Conservation (phyloP, 768 basidiomycete genomes). For the Leucocoprinus leucothites region DNA sequence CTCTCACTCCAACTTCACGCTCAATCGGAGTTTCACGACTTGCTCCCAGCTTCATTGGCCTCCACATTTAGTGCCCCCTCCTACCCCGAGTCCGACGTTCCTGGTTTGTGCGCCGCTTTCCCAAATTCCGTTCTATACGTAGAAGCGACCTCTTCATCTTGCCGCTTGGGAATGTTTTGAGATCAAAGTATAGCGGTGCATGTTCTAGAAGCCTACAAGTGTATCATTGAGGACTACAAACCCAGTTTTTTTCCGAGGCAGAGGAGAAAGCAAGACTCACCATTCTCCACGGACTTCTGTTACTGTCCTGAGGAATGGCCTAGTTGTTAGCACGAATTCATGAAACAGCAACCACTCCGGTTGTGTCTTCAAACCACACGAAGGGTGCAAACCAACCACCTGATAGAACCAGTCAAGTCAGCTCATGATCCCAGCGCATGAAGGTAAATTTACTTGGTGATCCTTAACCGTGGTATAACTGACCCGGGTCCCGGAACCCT, state of each 20-base stretch:
- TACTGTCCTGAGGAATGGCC: constrained; percentile 88
- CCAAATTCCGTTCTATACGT: no score
- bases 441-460: constrained; percentile 58
- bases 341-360: constrained; percentile 83
- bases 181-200: constrained; percentile 64
- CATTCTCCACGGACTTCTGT: constrained; percentile 87
- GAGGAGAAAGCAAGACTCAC: constrained; percentile 46
- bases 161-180: constrained; percentile 58
- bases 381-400: constrained; percentile 77
- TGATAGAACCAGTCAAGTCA: constrained; percentile 20
- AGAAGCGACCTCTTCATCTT: constrained; percentile 71
- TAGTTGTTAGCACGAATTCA: constrained; percentile 82
- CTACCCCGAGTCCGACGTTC: no score
- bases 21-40: no score
- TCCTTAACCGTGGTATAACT: constrained; percentile 93
- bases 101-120: no score
- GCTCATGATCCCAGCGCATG: not conserved
- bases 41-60: no score
- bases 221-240: constrained; percentile 35
- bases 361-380: constrained; percentile 76
- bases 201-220: constrained; percentile 36
- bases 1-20: no score
- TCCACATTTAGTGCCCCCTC: no score
- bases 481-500: constrained; percentile 86
- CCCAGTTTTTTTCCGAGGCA: no score